phyloP scores from a whole-genome alignment of 2,329 filamentous ascomycete species.

The Metarhizium humberi region DNA sequence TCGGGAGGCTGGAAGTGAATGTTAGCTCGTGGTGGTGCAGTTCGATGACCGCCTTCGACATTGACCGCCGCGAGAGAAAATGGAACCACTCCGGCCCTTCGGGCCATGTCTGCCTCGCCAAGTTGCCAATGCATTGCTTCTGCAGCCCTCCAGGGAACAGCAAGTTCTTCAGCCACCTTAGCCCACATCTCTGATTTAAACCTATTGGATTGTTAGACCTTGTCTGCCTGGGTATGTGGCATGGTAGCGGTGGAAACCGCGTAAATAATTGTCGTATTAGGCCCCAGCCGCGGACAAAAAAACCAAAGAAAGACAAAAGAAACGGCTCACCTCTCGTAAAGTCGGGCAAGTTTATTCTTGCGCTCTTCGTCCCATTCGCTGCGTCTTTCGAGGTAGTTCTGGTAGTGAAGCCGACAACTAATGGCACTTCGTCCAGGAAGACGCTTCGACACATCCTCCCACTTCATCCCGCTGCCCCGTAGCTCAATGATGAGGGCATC shows the following conservation, averaged over 20 bases:
- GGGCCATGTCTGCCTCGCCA: conserved; percentile 87
- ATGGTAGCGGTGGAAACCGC: neutral
- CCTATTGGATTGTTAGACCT: conserved; percentile 36
- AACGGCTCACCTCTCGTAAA: conserved; percentile 83
- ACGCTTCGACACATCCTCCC: conserved; percentile 93
- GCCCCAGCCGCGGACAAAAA: neutral
- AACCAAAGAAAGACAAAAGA: neutral
- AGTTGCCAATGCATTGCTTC: conserved; percentile 99
- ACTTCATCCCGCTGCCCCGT: conserved; percentile 87
- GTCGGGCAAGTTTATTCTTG: conserved; percentile 88
- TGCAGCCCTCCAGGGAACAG: conserved; percentile 86
- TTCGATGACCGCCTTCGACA: conserved; percentile 31
- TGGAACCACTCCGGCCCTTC: conserved; percentile 78
- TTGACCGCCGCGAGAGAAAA: conserved; percentile 61
- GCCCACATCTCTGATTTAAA: conserved; percentile 99
- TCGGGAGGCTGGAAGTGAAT: conserved; percentile 38
- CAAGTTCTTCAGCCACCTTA: conserved; percentile 90
- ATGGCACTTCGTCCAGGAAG: conserved; percentile 87
- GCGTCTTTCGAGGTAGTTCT: conserved; percentile 90
- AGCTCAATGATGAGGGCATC: conserved; percentile 91
- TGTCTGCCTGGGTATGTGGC: neutral
- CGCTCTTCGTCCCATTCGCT: conserved; percentile 96
- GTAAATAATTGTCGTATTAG: neutral
- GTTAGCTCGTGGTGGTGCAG: conserved; percentile 27
- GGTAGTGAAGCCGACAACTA: conserved; percentile 88